These are phyloP conservation scores for Ophiobolus disseminans DNA, from an alignment of 2,329 filamentous ascomycete genomes.

Conservation along the genomic window DNA sequence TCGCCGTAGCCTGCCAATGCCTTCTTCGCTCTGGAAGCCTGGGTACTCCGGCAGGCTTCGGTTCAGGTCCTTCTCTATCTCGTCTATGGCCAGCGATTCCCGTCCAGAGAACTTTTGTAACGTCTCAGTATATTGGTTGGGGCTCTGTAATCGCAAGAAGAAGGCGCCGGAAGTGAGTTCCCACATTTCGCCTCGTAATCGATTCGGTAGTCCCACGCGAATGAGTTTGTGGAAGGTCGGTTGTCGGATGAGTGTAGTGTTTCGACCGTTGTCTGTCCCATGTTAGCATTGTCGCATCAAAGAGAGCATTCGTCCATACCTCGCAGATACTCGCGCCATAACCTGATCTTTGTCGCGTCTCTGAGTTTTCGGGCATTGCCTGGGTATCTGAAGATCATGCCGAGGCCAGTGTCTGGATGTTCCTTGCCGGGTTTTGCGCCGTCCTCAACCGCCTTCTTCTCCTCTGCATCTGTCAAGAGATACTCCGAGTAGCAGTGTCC, in stretches of 20 bases:
- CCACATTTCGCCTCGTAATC: conserved; percentile 93
- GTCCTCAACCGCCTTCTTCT: conserved; percentile 41
- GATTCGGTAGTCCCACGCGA: conserved; percentile 90
- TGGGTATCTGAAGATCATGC: conserved; percentile 91
- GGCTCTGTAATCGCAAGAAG: conserved; percentile 85
- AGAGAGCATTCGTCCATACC: conserved; percentile 42
- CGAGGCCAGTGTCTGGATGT: conserved; percentile 90
- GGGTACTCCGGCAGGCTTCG: conserved; percentile 96
- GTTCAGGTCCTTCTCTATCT: conserved; percentile 98
- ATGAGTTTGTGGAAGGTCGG: conserved; percentile 98
- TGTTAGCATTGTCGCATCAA: conserved; percentile 17
- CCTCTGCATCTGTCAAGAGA: conserved; percentile 57
- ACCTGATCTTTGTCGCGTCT: conserved; percentile 93
- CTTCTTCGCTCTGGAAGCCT: conserved; percentile 94
- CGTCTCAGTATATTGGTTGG: conserved; percentile 83
- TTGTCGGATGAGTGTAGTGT: conserved; percentile 88
- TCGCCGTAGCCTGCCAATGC: conserved; percentile 85
- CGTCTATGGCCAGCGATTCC: conserved; percentile 94
- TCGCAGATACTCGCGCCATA: conserved; percentile 95
- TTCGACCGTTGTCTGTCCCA: conserved; percentile 80
- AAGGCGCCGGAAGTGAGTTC: conserved; percentile 92
- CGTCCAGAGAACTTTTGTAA: conserved; percentile 81
- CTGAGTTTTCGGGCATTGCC: conserved; percentile 93
- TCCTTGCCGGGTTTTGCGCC: conserved; percentile 57
- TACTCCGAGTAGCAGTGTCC: conserved; percentile 81